phyloP scores from a whole-genome alignment of 2,329 filamentous ascomycete genomes.

The Tolypocladium pustulatum region DNA sequence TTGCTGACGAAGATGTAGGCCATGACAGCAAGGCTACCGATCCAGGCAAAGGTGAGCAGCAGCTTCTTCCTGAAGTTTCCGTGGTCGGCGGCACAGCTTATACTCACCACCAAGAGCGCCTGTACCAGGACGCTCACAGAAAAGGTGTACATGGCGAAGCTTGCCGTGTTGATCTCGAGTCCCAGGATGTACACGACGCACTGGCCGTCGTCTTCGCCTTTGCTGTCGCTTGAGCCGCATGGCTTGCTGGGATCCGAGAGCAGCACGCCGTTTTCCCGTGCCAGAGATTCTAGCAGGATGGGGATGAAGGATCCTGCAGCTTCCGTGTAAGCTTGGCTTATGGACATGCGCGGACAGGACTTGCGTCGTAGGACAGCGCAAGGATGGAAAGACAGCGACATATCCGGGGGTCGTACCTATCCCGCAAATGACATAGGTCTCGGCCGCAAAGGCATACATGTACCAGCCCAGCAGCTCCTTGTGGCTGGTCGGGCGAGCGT shows the following conservation, averaged over 20 bases:
- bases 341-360: not conserved
- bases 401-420: slow-evolving; percentile 43
- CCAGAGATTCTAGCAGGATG: slow-evolving; percentile 87
- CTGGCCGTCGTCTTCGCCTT: slow-evolving; percentile 45
- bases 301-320: slow-evolving; percentile 79
- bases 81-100: slow-evolving; percentile 92
- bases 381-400: not conserved
- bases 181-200: slow-evolving; percentile 79
- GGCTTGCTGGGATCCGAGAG: slow-evolving; percentile 65
- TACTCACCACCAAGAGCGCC: slow-evolving; percentile 84
- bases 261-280: slow-evolving; percentile 82
- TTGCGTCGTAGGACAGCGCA: not conserved
- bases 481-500: slow-evolving; percentile 74
- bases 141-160: slow-evolving; percentile 98
- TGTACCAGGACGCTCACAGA: slow-evolving; percentile 85
- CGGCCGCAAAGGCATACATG: slow-evolving; percentile 88
- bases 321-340: not conserved
- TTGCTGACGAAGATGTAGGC: slow-evolving; percentile 71
- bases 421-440: slow-evolving; percentile 85
- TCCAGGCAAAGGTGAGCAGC: slow-evolving; percentile 72
- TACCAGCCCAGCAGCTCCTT: slow-evolving; percentile 94
- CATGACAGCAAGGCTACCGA: slow-evolving; percentile 78
- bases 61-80: slow-evolving; percentile 85
- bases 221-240: slow-evolving; percentile 56
- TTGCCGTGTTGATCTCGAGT: slow-evolving; percentile 84